These are phyloP conservation scores for Phaeosphaeriaceae sp. DNA, from an alignment of 2,329 filamentous ascomycete genomes.

Conservation along the genomic window DNA sequence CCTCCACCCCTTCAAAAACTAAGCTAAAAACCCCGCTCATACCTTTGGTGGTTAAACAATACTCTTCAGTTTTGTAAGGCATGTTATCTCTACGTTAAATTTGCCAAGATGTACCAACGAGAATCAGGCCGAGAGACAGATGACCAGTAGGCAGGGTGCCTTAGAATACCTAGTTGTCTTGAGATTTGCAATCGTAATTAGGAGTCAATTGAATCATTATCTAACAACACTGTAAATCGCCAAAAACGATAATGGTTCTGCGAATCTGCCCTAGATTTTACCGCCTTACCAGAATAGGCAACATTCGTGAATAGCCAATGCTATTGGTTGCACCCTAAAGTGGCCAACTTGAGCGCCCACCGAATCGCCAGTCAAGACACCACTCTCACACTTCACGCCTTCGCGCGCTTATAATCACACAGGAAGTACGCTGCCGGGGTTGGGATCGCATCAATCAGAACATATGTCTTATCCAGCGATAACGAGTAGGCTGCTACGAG, in stretches of 20 bases:
- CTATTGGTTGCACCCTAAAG: slow-evolving; percentile 3
- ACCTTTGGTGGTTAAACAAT: too few species aligned
- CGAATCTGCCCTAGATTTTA: not conserved
- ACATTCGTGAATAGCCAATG: not conserved
- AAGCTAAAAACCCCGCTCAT: too few species aligned
- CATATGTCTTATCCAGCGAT: not conserved
- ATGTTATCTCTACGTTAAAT: too few species aligned
- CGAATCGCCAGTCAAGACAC: slow-evolving; percentile 3
- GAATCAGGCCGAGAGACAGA: too few species aligned
- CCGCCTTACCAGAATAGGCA: slow-evolving; percentile 5
- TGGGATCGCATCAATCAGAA: too few species aligned
- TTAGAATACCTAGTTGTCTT: too few species aligned
- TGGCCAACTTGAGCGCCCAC: not conserved
- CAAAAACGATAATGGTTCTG: not conserved
- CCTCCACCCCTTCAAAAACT: not conserved
- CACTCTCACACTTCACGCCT: not conserved
- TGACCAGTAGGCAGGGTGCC: too few species aligned
- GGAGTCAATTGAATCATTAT: not conserved
- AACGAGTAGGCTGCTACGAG: not conserved
- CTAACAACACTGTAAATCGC: not conserved
- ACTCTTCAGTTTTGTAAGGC: too few species aligned
- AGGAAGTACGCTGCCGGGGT: too few species aligned
- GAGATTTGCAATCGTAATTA: too few species aligned
- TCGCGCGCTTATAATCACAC: not conserved
- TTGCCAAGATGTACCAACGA: too few species aligned